These are phyloP conservation scores for Hanseniaspora clermontiae DNA, from an alignment of 805 yeast genomes.

Conservation along the genomic window DNA sequence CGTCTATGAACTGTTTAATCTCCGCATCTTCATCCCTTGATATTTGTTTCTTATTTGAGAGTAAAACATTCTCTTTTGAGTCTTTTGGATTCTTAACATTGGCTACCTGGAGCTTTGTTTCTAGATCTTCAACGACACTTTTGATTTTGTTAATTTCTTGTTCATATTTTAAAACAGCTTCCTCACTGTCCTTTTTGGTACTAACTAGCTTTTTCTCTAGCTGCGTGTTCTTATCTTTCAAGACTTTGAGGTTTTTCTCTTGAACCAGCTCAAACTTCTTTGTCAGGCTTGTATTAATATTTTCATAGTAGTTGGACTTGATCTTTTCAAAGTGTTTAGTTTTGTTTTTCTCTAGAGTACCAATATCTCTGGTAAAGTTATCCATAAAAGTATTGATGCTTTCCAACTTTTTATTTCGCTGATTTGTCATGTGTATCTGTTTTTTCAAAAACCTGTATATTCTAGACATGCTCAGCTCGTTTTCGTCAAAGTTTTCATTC, in stretches of 20 bases:
- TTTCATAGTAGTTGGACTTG: conserved; percentile 6
- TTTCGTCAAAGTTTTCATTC: background rate
- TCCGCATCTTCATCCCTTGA: background rate
- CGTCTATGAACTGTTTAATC: background rate
- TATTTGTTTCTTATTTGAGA: background rate
- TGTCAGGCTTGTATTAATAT: background rate
- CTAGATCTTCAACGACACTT: conserved; percentile 25
- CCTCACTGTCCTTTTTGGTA: conserved; percentile 5
- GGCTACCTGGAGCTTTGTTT: conserved; percentile 27
- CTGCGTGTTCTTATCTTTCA: conserved; percentile 13
- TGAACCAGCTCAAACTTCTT: conserved; percentile 9
- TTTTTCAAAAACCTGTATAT: conserved; percentile 35
- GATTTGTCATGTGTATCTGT: conserved; percentile 44
- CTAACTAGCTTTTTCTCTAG: background rate
- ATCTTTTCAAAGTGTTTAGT: background rate
- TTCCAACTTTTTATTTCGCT: conserved; percentile 44
- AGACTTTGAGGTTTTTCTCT: conserved; percentile 1
- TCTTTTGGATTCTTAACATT: conserved; percentile 14
- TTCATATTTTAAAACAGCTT: background rate
- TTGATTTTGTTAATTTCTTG: conserved; percentile 18
- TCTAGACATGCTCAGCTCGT: background rate
- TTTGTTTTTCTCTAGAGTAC: conserved; percentile 11
- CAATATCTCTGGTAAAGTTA: conserved; percentile 33
- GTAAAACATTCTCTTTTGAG: background rate
- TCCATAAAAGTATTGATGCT: conserved; percentile 44